A percentile compares a stretch with the other conserved stretches of the same genome.
phyloP scores from a whole-genome alignment of 768 basidiomycete species.

The Amylocystis lapponica region DNA sequence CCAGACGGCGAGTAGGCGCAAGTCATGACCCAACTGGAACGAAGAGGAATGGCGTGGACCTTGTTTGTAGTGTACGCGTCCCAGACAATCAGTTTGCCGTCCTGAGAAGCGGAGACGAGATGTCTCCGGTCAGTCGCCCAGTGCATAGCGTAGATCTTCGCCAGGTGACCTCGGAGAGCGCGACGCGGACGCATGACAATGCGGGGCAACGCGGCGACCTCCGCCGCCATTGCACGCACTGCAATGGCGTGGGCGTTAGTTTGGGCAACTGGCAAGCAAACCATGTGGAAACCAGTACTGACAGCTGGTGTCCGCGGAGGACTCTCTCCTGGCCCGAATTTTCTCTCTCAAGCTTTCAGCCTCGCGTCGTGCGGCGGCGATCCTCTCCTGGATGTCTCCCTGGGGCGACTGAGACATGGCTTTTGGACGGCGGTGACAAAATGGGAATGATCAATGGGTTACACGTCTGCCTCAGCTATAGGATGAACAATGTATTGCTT shows the following conservation, averaged over 20 bases:
- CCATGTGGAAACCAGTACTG: constrained; percentile 31
- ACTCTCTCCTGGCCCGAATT: constrained; percentile 94
- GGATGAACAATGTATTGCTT: background rate
- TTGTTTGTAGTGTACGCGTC: constrained; percentile 99
- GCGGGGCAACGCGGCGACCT: constrained; percentile 92
- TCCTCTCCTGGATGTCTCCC: constrained; percentile 85
- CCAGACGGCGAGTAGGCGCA: constrained; percentile 98
- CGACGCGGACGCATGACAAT: constrained; percentile 96
- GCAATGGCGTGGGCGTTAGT: constrained; percentile 7
- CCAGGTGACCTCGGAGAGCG: constrained; percentile 93
- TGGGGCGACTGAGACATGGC: constrained; percentile 69
- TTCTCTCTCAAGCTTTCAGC: constrained; percentile 98
- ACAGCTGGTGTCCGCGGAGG: constrained; percentile 97
- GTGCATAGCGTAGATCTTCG: constrained; percentile 99
- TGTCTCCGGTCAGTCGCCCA: constrained; percentile 97
- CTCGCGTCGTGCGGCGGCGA: constrained; percentile 94
- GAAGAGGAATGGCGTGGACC: constrained; percentile 96
- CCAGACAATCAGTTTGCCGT: constrained; percentile 99
- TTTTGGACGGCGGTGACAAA: background rate
- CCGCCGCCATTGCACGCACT: constrained; percentile 99
- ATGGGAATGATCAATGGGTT: background rate
- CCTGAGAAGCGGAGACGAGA: constrained; percentile 98
- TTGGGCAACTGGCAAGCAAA: background rate
- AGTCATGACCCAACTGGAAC: constrained; percentile 99
- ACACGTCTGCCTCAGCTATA: too few species aligned